Conservation (phyloP, 768 basidiomycete species). For the Suillus brevipes region DNA sequence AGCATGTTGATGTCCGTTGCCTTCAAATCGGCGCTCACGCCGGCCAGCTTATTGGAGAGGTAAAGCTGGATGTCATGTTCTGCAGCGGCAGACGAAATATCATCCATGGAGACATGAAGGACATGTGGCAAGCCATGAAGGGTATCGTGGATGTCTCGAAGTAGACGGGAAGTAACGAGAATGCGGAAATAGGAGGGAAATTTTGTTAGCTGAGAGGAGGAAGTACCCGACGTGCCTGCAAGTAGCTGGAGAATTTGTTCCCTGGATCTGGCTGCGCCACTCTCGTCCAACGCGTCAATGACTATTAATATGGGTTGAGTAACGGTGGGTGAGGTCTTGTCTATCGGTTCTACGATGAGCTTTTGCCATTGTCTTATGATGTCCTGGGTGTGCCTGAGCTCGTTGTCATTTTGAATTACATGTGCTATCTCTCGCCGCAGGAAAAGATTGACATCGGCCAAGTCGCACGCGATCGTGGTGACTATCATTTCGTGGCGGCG, state of each 20-base stretch:
- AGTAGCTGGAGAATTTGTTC: slow-evolving; percentile 24
- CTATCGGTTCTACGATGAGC: slow-evolving; percentile 20
- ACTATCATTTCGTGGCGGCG: slow-evolving; percentile 27
- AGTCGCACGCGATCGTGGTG: slow-evolving; percentile 33
- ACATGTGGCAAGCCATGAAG: neutral
- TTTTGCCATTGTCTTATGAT: slow-evolving; percentile 17
- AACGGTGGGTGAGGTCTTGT: slow-evolving; percentile 5
- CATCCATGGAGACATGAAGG: slow-evolving; percentile 1
- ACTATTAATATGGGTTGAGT: slow-evolving; percentile 27
- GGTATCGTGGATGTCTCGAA: slow-evolving; percentile 23
- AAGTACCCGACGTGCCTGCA: neutral
- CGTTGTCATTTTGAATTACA: slow-evolving; percentile 10
- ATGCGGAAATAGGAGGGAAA: neutral
- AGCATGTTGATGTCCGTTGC: neutral
- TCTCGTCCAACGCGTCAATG: slow-evolving; percentile 41
- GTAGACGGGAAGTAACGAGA: slow-evolving; percentile 33
- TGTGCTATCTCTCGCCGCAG: neutral
- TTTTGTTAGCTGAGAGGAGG: neutral
- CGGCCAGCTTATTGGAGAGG: neutral
- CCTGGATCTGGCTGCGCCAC: slow-evolving; percentile 22
- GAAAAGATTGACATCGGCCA: slow-evolving; percentile 21
- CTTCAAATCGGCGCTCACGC: neutral
- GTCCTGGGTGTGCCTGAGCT: slow-evolving; percentile 1
- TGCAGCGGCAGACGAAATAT: neutral
- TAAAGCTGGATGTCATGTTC: slow-evolving; percentile 1